A percentile compares a stretch with the other conserved stretches of the same genome.
These are phyloP conservation scores for Rasamsonia emersonii DNA, from an alignment of 2,329 filamentous ascomycete genomes.

Conservation along the genomic window DNA sequence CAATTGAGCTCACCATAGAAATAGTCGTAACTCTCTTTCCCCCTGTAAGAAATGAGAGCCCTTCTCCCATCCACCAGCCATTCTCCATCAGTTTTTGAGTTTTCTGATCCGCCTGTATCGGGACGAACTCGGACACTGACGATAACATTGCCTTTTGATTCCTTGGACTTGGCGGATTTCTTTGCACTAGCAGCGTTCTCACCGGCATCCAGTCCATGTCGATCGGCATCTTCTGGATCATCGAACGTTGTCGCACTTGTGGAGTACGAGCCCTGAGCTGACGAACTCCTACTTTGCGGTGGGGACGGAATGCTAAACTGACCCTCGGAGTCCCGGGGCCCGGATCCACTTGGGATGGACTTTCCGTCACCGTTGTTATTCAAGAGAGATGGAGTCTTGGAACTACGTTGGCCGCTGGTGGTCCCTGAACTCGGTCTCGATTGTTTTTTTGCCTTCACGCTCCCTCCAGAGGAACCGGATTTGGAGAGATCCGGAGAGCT, in stretches of 20 bases:
- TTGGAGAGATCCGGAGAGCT: constrained; percentile 38
- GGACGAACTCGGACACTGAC: constrained; percentile 92
- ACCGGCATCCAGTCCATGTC: constrained; percentile 31
- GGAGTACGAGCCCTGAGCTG: constrained; percentile 84
- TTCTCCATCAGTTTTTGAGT: constrained; percentile 62
- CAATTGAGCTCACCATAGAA: constrained; percentile 61
- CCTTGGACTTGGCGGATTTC: constrained; percentile 40
- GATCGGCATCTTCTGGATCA: constrained; percentile 56
- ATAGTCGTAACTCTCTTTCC: constrained; percentile 87
- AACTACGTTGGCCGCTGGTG: constrained; percentile 41
- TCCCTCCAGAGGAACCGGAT: constrained; percentile 19
- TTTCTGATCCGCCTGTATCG: constrained; percentile 56
- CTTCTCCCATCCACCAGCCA: constrained; percentile 87
- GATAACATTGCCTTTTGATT: constrained; percentile 87
- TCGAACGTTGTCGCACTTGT: constrained; percentile 86
- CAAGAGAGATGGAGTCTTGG: constrained; percentile 61
- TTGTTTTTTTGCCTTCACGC: constrained; percentile 44
- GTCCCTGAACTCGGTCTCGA: constrained; percentile 50
- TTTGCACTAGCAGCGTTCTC: constrained; percentile 40
- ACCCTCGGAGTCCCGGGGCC: constrained; percentile 62
- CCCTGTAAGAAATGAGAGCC: constrained; percentile 72
- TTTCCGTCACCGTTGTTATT: constrained; percentile 73
- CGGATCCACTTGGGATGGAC: constrained; percentile 54
- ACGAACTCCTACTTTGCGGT: constrained; percentile 82
- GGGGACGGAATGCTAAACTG: constrained; percentile 71